These are phyloP conservation scores for Metrosideros polymorpha DNA, from an alignment of 441 rosid genomes.

Conservation along the genomic window DNA sequence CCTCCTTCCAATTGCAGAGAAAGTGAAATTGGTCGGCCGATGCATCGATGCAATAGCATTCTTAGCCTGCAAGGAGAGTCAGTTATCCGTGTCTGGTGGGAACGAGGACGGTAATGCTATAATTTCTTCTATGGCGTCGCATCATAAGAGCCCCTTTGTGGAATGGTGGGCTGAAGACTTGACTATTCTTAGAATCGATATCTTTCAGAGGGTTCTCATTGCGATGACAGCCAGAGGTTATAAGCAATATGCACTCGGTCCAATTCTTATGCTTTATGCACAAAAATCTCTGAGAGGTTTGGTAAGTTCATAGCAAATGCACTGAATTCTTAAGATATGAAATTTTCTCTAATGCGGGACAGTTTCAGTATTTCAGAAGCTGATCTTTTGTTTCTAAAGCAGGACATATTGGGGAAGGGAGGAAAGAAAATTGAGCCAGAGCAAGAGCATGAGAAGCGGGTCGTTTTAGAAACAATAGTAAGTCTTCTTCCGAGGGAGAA, in stretches of 20 bases:
- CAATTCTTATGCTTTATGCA: conserved; percentile 83
- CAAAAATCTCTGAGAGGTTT: conserved; percentile 89
- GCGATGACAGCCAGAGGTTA: conserved; percentile 67
- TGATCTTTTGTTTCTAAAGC: conserved; percentile 6
- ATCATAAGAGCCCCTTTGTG: conserved; percentile 25
- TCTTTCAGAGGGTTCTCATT: conserved; percentile 44
- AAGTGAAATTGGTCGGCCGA: conserved; percentile 46
- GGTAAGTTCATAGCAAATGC: conserved; percentile 41
- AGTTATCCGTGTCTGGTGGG: conserved; percentile 38
- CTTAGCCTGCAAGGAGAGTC: conserved; percentile 66
- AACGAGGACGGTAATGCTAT: conserved; percentile 28
- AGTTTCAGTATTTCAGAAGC: neutral
- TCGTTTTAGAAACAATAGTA: conserved; percentile 54
- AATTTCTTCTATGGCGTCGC: conserved; percentile 19
- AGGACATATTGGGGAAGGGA: conserved; percentile 77
- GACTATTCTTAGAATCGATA: conserved; percentile 40
- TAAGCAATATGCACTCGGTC: conserved; percentile 56
- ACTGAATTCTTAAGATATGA: neutral
- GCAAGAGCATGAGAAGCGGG: conserved; percentile 83
- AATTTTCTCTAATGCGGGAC: neutral
- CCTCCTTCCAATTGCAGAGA: conserved; percentile 40
- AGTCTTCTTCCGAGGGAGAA: conserved; percentile 62
- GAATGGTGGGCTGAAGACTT: conserved; percentile 86
- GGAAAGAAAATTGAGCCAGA: conserved; percentile 69
- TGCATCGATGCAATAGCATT: conserved; percentile 58